A percentile compares a stretch with the other conserved stretches of the same genome.
phyloP scores from a whole-genome alignment of 345 rosid genomes.

The Firmiana major region DNA sequence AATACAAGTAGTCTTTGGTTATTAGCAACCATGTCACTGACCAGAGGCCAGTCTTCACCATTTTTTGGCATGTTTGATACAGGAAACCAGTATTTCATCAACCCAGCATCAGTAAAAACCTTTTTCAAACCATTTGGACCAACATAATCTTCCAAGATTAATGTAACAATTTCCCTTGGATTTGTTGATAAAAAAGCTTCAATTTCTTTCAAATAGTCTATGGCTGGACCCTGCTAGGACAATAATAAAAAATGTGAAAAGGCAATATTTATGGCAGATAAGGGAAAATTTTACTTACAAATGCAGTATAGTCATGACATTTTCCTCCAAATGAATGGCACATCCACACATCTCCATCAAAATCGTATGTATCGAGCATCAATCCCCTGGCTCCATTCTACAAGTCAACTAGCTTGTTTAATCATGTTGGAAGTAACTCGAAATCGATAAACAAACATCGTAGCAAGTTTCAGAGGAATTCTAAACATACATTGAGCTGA shows the following conservation, averaged over 20 bases:
- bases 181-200: constrained; percentile 60
- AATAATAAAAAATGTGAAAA: neutral
- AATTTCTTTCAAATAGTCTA: constrained; percentile 48
- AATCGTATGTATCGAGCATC: constrained; percentile 73
- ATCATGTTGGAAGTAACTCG: neutral
- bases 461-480: neutral
- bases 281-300: constrained; percentile 31
- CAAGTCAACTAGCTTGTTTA: neutral
- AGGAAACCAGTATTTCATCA: constrained; percentile 68
- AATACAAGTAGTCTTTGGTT: constrained; percentile 58
- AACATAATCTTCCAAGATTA: constrained; percentile 71
- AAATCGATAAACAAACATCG: neutral
- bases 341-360: constrained; percentile 58
- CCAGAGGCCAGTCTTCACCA: constrained; percentile 67
- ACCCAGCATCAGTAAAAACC: constrained; percentile 50
- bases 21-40: constrained; percentile 55
- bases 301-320: constrained; percentile 58
- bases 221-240: constrained; percentile 48
- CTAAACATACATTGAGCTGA: constrained; percentile 48
- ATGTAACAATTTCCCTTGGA: constrained; percentile 51
- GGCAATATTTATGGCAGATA: neutral
- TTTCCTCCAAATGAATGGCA: constrained; percentile 63
- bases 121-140: constrained; percentile 51
- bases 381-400: constrained; percentile 69
- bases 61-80: constrained; percentile 53